Conservation (phyloP, 1,139 yeast species). For the Pichia inconspicua region DNA sequence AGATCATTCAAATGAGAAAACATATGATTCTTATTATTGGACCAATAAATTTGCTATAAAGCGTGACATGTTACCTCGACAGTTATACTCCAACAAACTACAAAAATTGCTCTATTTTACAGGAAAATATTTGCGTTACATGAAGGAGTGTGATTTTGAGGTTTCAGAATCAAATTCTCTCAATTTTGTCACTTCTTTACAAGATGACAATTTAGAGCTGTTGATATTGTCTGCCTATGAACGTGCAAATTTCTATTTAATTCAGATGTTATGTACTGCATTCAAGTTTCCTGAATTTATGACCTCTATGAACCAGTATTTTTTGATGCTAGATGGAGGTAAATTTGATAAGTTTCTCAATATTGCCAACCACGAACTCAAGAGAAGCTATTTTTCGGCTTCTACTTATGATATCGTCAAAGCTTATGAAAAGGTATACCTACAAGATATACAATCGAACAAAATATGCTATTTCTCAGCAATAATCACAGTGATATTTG, state of each 20-base stretch:
- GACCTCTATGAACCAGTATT: slow-evolving; percentile 43
- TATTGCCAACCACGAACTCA: slow-evolving; percentile 34
- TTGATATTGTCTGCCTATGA: slow-evolving; percentile 56
- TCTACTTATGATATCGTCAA: slow-evolving; percentile 33
- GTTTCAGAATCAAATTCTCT: not conserved
- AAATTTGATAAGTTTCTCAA: slow-evolving; percentile 40
- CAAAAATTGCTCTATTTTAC: slow-evolving; percentile 67
- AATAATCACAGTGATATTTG: slow-evolving; percentile 8
- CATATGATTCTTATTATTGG: slow-evolving; percentile 39
- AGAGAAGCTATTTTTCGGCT: slow-evolving; percentile 30
- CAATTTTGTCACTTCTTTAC: slow-evolving; percentile 32
- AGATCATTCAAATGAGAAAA: not conserved
- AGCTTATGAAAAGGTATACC: slow-evolving; percentile 15
- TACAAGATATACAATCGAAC: slow-evolving; percentile 4
- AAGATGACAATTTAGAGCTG: slow-evolving; percentile 50
- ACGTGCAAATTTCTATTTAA: slow-evolving; percentile 61
- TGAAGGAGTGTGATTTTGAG: slow-evolving; percentile 45
- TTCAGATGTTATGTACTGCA: slow-evolving; percentile 48
- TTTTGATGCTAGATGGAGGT: slow-evolving; percentile 48
- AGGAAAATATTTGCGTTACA: slow-evolving; percentile 77
- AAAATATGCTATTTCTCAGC: slow-evolving; percentile 15
- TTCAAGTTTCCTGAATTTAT: slow-evolving; percentile 46
- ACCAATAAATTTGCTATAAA: slow-evolving; percentile 71
- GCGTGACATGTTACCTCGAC: slow-evolving; percentile 67
- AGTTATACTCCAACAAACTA: slow-evolving; percentile 46